Conservation (phyloP, 2,329 filamentous ascomycete species). For the Triangularia verruculosa region DNA sequence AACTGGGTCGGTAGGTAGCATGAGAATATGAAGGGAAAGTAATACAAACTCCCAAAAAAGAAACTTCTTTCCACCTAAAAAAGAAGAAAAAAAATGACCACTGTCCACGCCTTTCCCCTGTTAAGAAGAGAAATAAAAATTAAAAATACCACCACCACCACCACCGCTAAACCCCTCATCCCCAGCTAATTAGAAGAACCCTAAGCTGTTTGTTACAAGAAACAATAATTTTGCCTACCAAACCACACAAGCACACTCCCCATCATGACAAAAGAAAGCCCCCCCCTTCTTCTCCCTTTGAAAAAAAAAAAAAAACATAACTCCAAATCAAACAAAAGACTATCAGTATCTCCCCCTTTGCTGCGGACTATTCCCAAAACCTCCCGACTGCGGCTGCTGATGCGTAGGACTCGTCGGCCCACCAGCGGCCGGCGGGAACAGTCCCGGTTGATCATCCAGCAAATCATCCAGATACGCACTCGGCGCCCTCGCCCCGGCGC, state of each 20-base stretch:
- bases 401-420: conserved; percentile 8
- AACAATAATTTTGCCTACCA: not conserved
- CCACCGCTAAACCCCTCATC: too few relatives aligned
- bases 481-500: conserved; percentile 63
- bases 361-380: not conserved
- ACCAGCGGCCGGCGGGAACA: conserved; percentile 42
- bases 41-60: too few relatives aligned
- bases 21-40: too few relatives aligned
- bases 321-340: not conserved
- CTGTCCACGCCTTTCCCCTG: too few relatives aligned
- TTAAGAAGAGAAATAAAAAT: too few relatives aligned
- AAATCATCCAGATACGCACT: conserved; percentile 89
- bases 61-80: too few relatives aligned
- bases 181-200: too few relatives aligned
- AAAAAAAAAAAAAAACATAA: not conserved
- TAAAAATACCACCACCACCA: too few relatives aligned
- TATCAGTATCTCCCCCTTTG: conserved; percentile 18
- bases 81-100: too few relatives aligned
- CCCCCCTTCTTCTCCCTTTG: not conserved
- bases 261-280: too few relatives aligned
- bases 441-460: conserved; percentile 68
- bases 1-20: too few relatives aligned
- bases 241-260: not conserved
- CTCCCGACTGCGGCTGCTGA: not conserved
- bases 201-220: not conserved